Percentiles rank a stretch among this genome's conserved stretches.
Conservation (phyloP, 306 rosid species). For the Mucuna pruriens region DNA sequence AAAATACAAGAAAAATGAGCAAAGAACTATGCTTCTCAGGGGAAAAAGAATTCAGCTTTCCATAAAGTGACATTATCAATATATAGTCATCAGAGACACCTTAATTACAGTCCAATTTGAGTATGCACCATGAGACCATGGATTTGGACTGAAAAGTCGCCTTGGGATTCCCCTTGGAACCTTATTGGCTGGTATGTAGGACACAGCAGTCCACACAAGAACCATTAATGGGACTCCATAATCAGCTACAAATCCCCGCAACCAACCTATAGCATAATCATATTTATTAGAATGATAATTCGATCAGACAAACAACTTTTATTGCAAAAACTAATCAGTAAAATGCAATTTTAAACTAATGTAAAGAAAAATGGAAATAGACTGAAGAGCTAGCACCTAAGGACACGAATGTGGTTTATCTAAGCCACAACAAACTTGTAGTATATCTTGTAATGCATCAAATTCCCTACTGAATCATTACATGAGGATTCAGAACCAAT, state of each 20-base stretch:
- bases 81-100: conserved; percentile 46
- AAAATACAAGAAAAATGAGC: conserved; percentile 40
- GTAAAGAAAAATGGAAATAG: neutral
- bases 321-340: conserved; percentile 3
- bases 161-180: conserved; percentile 86
- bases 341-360: neutral
- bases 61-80: neutral
- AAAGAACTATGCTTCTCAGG: neutral
- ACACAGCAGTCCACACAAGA: conserved; percentile 77
- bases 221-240: conserved; percentile 91
- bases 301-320: neutral
- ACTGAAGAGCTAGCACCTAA: neutral
- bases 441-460: neutral
- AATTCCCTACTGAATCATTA: conserved; percentile 5
- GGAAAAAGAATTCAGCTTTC: conserved; percentile 6
- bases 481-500: conserved; percentile 9
- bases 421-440: neutral
- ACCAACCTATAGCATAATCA: conserved; percentile 52
- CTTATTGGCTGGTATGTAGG: conserved; percentile 74
- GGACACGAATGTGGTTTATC: neutral
- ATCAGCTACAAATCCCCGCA: conserved; percentile 81
- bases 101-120: conserved; percentile 81
- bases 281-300: conserved; percentile 12
- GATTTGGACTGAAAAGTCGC: conserved; percentile 89
- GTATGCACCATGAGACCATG: conserved; percentile 88